phyloP scores from a whole-genome alignment of 306 rosid genomes.

The Cucurbita pepo region DNA sequence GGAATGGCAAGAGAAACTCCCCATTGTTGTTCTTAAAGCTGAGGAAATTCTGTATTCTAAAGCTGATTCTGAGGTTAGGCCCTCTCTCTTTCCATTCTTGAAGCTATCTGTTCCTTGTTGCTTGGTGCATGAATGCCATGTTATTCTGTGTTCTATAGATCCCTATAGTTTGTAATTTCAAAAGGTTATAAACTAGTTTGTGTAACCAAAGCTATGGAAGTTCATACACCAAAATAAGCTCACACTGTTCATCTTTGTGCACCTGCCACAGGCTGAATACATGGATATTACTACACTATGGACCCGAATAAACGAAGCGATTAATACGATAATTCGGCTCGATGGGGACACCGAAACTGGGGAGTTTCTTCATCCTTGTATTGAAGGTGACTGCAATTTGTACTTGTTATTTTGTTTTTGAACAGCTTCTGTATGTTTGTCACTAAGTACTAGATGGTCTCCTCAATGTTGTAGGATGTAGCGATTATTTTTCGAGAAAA shows the following conservation, averaged over 20 bases:
- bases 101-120: not conserved
- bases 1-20: constrained; percentile 79
- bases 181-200: no score
- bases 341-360: constrained; percentile 49
- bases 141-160: not conserved
- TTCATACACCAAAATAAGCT: not conserved
- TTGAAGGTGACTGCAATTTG: constrained; percentile 45
- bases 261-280: constrained; percentile 44
- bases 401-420: not conserved
- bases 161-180: no score
- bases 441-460: not conserved
- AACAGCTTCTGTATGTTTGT: not conserved
- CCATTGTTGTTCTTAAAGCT: constrained; percentile 56
- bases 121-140: not conserved
- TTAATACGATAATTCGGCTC: constrained; percentile 46
- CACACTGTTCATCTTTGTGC: not conserved
- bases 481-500: not conserved
- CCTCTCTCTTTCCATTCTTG: not conserved
- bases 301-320: constrained; percentile 54
- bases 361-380: constrained; percentile 62
- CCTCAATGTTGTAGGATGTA: not conserved
- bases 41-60: constrained; percentile 73
- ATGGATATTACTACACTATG: constrained; percentile 48
- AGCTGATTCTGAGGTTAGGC: constrained; percentile 61
- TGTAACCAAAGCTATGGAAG: not conserved